Evolutionary conservation across 805 yeast genomes (phyloP).

Genomic region (Suhomyces sp.): DNA sequence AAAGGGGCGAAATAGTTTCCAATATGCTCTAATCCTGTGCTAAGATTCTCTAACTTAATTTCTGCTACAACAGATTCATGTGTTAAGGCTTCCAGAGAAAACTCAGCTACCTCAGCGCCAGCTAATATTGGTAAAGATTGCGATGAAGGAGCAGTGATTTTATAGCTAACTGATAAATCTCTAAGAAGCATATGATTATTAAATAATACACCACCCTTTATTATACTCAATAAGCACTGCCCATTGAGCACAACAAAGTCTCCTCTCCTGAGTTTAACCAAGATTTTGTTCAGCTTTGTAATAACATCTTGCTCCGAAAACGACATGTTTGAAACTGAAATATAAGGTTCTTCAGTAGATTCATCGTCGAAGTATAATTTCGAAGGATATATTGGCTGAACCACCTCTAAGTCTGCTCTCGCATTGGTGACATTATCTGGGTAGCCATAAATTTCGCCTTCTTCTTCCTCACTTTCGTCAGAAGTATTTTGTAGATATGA

Average conservation of each 20-base stretch:
- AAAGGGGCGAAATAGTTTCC: conserved; percentile 45
- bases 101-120: conserved; percentile 16
- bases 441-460: conserved; percentile 4
- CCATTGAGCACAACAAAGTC: conserved; percentile 50
- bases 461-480: conserved; percentile 19
- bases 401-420: not conserved
- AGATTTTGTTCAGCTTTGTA: conserved; percentile 27
- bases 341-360: not conserved
- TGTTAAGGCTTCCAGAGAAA: not conserved
- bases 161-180: conserved; percentile 23
- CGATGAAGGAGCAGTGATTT: conserved; percentile 31
- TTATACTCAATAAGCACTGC: conserved; percentile 42
- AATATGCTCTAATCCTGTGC: conserved; percentile 47
- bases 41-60: conserved; percentile 31
- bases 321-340: conserved; percentile 34
- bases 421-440: conserved; percentile 1
- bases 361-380: not conserved
- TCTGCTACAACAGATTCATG: conserved; percentile 25
- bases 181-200: conserved; percentile 33
- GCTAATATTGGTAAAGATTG: conserved; percentile 45
- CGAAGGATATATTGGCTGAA: not conserved
- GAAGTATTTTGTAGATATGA: conserved; percentile 29
- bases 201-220: conserved; percentile 47
- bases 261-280: conserved; percentile 42
- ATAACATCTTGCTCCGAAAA: conserved; percentile 40